Evolutionary conservation across 805 yeast genomes (phyloP).

Genomic region (Pichia occidentalis): DNA sequence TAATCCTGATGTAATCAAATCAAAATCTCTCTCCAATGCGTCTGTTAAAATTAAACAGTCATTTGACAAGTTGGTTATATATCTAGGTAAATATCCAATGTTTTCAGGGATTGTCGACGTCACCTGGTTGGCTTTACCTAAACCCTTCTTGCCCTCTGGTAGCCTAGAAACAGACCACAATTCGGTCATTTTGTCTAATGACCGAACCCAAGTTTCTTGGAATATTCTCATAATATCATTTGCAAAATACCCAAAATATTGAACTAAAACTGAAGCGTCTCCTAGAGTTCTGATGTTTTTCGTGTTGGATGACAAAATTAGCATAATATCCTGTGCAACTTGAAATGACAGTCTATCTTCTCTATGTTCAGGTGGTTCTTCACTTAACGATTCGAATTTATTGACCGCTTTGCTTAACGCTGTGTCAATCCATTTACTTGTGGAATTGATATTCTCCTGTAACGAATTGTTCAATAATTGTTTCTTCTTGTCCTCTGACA

Average conservation of each 20-base stretch:
- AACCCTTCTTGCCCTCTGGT: too few relatives aligned
- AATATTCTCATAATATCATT: slow-evolving; percentile 19
- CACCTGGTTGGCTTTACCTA: too few relatives aligned
- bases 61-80: slow-evolving; percentile 27
- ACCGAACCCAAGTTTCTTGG: slow-evolving; percentile 19
- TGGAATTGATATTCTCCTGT: slow-evolving; percentile 56
- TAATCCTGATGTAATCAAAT: slow-evolving; percentile 17
- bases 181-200: slow-evolving; percentile 16
- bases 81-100: slow-evolving; percentile 27
- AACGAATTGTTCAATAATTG: slow-evolving; percentile 72
- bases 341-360: slow-evolving; percentile 25
- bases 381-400: slow-evolving; percentile 55
- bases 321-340: slow-evolving; percentile 23
- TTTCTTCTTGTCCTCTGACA: slow-evolving; percentile 57
- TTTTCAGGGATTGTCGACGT: slow-evolving; percentile 4
- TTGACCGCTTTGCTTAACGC: slow-evolving; percentile 30
- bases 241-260: slow-evolving; percentile 22
- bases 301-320: slow-evolving; percentile 24
- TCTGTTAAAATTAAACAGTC: slow-evolving; percentile 28
- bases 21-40: slow-evolving; percentile 23
- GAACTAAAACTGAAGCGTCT: slow-evolving; percentile 24
- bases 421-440: slow-evolving; percentile 79
- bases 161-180: slow-evolving; percentile 12
- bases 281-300: slow-evolving; percentile 35
- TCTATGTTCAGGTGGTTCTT: slow-evolving; percentile 51